Base-by-base conservation (phyloP, 805 yeast genomes). In the Wickerhamiella siamensis region DNA sequence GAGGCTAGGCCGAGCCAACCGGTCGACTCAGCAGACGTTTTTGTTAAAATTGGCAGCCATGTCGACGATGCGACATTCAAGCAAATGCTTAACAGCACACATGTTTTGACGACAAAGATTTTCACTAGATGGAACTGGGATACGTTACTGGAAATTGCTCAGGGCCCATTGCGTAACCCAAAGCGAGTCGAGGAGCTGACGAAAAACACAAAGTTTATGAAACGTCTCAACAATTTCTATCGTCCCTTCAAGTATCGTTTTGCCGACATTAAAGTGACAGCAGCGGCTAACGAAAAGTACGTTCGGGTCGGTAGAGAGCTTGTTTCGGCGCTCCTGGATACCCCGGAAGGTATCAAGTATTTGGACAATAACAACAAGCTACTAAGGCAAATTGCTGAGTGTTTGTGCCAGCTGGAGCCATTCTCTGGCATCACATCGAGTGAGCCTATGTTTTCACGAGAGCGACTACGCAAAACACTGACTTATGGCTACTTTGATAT, bases 221-320 rank as follows among this genome's bases (percentile, higher is more conserved):
- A 88, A 55, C 64, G 95, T 43, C 57, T 91, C 20, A 58, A 87
- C 51, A 82, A 94, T 2, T 91, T 88, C 56, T 88, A 77, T 56
- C 67, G 97, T 41, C 98, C 99, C 0, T 80, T 87, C 63, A 87
- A 93, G 60, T 75, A 78, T 52, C 65, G 95, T 42, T 88, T 86
- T 58, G 66, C 81, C 5, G 62, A 65, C 21, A 60, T 75, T 36
- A 63, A 72, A 44, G 65, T 65, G 43, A 63, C 75, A 1, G 33
- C 36, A 5, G 72, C 69, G 43, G 59, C 65, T 26, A 69, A 78
- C 19, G 69, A 67, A 20, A 68, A 71, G 46, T 83, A 77, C 49
- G 70, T 82, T 10, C 70, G 66, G 39, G 77, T 81, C 3, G 97
- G 95, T 0, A 74, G 86, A 51, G 80, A 74, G 38, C 67, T 91